phyloP scores from a whole-genome alignment of 1,284 basidiomycete species.

The Moesziomyces globuligerus region DNA sequence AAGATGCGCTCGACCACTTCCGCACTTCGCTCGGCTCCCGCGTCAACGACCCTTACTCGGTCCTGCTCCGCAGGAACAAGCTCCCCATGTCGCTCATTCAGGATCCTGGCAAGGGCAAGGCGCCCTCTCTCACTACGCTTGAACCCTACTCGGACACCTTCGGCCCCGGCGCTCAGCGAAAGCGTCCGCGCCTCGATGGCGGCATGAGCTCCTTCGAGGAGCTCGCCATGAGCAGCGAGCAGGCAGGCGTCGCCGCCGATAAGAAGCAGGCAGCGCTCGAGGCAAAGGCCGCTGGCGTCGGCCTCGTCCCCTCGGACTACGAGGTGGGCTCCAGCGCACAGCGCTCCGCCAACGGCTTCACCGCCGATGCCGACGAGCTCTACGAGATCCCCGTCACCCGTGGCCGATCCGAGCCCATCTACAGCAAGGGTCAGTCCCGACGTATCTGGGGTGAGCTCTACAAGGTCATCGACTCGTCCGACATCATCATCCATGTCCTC shows the following conservation, averaged over 20 bases:
- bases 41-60: slow-evolving; percentile 65
- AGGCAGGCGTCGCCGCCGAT: slow-evolving; percentile 52
- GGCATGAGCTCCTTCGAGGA: slow-evolving; percentile 62
- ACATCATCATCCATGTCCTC: slow-evolving; percentile 93
- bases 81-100: slow-evolving; percentile 66
- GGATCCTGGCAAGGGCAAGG: slow-evolving; percentile 60
- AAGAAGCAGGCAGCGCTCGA: slow-evolving; percentile 50
- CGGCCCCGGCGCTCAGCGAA: slow-evolving; percentile 64
- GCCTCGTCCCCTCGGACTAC: slow-evolving; percentile 63
- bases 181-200: slow-evolving; percentile 64
- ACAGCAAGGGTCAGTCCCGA: slow-evolving; percentile 66
- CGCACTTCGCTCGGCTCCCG: slow-evolving; percentile 59
- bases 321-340: slow-evolving; percentile 59
- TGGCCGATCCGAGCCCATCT: slow-evolving; percentile 64
- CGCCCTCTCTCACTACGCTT: slow-evolving; percentile 58
- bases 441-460: slow-evolving; percentile 97
- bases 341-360: slow-evolving; percentile 57
- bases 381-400: slow-evolving; percentile 64
- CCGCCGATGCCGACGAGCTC: slow-evolving; percentile 54
- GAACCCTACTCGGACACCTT: slow-evolving; percentile 65
- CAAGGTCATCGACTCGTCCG: slow-evolving; percentile 99
- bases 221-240: slow-evolving; percentile 55
- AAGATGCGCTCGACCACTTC: slow-evolving; percentile 71
- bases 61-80: slow-evolving; percentile 64
- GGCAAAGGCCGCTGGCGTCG: slow-evolving; percentile 57